A percentile compares a stretch with the other conserved stretches of the same genome.
Evolutionary conservation across 257 asterid species (phyloP).

Genomic region (Solanum appendiculatum): DNA sequence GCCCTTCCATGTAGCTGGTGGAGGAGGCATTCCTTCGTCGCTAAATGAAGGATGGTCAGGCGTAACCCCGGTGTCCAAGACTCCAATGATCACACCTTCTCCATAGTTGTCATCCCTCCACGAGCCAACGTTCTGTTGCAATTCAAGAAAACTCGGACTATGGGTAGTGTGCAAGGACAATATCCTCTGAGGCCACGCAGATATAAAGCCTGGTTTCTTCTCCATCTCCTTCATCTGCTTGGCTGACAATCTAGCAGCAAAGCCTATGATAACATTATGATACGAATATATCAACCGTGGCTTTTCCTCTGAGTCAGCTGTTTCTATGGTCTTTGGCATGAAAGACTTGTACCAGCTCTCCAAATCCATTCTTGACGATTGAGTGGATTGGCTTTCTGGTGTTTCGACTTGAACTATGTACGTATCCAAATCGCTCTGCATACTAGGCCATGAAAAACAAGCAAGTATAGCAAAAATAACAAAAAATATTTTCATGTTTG

Average conservation of each 20-base stretch:
- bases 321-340: neutral
- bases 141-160: neutral
- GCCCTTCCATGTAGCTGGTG: constrained; percentile 45
- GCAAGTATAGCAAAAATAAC: neutral
- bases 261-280: neutral
- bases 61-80: constrained; percentile 26
- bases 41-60: constrained; percentile 40
- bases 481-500: neutral
- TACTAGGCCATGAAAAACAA: neutral
- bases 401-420: neutral
- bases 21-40: constrained; percentile 41
- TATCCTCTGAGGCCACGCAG: neutral
- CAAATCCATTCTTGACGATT: neutral
- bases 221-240: neutral
- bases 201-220: neutral
- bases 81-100: constrained; percentile 40
- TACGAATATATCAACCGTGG: neutral
- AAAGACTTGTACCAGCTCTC: neutral
- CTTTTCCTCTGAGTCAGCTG: neutral
- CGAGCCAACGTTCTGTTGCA: neutral
- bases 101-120: constrained; percentile 21
- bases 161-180: neutral
- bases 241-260: neutral
- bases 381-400: neutral
- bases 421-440: neutral